Percentiles rank a stretch among this genome's conserved stretches.
phyloP scores from a whole-genome alignment of 139 green algal genomes.

The Eudorina sp. region DNA sequence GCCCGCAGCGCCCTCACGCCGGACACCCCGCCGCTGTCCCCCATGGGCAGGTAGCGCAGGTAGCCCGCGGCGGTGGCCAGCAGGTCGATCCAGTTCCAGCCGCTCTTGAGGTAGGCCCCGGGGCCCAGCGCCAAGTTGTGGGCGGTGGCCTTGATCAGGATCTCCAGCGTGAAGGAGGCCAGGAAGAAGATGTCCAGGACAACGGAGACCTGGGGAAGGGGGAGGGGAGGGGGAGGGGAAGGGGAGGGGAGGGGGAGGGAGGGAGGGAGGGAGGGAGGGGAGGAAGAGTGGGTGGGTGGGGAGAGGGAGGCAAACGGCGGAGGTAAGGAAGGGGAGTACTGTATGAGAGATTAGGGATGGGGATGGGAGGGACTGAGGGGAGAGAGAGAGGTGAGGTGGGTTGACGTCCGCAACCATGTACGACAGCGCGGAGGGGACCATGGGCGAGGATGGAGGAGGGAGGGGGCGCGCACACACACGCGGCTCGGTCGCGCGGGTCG shows the following conservation, averaged over 20 bases:
- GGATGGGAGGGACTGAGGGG: too few species aligned
- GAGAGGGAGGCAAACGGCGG: too few species aligned
- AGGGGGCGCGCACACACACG: too few species aligned
- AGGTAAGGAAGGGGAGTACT: too few species aligned
- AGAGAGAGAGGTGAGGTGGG: too few species aligned
- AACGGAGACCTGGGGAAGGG: not conserved
- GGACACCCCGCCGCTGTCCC: constrained; percentile 40
- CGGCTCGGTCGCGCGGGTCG: too few species aligned
- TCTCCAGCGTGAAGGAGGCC: constrained; percentile 57
- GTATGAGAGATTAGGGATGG: too few species aligned
- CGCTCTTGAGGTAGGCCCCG: constrained; percentile 51
- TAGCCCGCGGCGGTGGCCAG: constrained; percentile 50
- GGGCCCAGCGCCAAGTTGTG: constrained; percentile 50
- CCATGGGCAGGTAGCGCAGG: constrained; percentile 44
- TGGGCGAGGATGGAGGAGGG: too few species aligned
- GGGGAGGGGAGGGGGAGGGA: not conserved
- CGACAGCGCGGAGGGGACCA: too few species aligned
- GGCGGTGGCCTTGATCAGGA: constrained; percentile 52
- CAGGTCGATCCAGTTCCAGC: constrained; percentile 68
- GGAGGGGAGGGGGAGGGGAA: too few species aligned
- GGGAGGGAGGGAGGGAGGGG: not conserved
- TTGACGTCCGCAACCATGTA: too few species aligned
- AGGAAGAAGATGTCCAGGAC: constrained; percentile 61
- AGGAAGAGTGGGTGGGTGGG: too few species aligned
- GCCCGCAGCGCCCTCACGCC: constrained; percentile 61